These are phyloP conservation scores for Epichloe amarillans DNA, from an alignment of 2,329 filamentous ascomycete species.

Conservation along the genomic window DNA sequence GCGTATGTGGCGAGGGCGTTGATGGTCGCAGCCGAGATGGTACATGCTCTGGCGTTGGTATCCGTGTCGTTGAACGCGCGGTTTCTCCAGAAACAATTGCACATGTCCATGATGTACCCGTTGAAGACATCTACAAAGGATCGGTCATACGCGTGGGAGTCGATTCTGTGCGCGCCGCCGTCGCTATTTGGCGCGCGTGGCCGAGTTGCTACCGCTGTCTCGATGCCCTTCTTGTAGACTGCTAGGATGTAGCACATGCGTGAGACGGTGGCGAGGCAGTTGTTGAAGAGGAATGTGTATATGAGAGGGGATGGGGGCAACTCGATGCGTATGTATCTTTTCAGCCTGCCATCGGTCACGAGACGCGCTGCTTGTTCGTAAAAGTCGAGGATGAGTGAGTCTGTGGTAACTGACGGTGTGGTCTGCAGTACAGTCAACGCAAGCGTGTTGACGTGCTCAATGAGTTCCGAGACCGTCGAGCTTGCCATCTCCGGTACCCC, in stretches of 20 bases:
- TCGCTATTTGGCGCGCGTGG: slow-evolving; percentile 10
- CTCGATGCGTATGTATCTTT: slow-evolving; percentile 47
- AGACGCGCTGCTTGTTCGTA: slow-evolving; percentile 49
- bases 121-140: slow-evolving; percentile 60
- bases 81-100: slow-evolving; percentile 70
- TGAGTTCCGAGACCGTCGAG: slow-evolving; percentile 26
- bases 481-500: slow-evolving; percentile 22
- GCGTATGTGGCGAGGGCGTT: slow-evolving; percentile 35
- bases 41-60: slow-evolving; percentile 45
- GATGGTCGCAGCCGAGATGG: slow-evolving; percentile 32
- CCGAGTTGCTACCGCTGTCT: slow-evolving; percentile 40
- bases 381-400: slow-evolving; percentile 54
- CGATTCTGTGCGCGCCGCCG: slow-evolving; percentile 13
- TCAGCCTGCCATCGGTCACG: slow-evolving; percentile 36
- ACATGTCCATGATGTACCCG: slow-evolving; percentile 74
- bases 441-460: slow-evolving; percentile 40
- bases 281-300: slow-evolving; percentile 57
- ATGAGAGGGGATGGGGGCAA: slow-evolving; percentile 55
- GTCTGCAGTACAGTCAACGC: slow-evolving; percentile 47
- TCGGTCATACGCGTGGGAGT: slow-evolving; percentile 36
- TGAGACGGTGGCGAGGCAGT: slow-evolving; percentile 49
- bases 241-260: slow-evolving; percentile 58
- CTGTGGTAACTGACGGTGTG: slow-evolving; percentile 25
- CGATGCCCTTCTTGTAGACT: slow-evolving; percentile 61
- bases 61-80: slow-evolving; percentile 56